Evolutionary conservation across 495 filamentous ascomycete genomes (phyloP).

Genomic region (Cenococcum geophilum): DNA sequence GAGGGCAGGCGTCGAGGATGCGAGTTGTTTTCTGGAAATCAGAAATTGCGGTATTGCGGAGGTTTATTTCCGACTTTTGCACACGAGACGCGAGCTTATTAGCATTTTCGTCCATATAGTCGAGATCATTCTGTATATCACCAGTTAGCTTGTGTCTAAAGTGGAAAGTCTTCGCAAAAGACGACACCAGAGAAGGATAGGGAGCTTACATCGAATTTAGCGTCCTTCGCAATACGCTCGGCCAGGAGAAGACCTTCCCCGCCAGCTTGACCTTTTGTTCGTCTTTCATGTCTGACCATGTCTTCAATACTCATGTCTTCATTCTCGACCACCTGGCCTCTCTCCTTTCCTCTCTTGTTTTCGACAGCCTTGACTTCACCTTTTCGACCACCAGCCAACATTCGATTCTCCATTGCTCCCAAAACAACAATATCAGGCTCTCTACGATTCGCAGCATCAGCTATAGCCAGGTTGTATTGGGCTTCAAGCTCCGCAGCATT

Average conservation of each 20-base stretch:
- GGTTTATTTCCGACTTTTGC: conserved; percentile 78
- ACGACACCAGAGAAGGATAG: neutral
- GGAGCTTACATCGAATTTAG: conserved; percentile 65
- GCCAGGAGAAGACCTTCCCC: conserved; percentile 79
- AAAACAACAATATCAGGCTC: conserved; percentile 69
- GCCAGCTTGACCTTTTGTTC: conserved; percentile 69
- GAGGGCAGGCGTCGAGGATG: conserved; percentile 79
- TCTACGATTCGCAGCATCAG: conserved; percentile 51
- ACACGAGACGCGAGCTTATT: conserved; percentile 83
- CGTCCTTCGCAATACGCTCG: conserved; percentile 87
- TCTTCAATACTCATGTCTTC: conserved; percentile 94
- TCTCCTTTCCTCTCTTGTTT: conserved; percentile 70
- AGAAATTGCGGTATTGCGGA: conserved; percentile 79
- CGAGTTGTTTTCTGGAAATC: conserved; percentile 88
- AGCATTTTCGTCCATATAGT: conserved; percentile 97
- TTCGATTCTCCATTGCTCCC: conserved; percentile 78
- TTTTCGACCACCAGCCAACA: conserved; percentile 66
- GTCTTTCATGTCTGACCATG: conserved; percentile 88
- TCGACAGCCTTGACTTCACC: conserved; percentile 70
- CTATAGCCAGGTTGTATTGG: conserved; percentile 71
- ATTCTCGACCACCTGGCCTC: conserved; percentile 77
- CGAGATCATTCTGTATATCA: conserved; percentile 63
- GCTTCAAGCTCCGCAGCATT: conserved; percentile 74
- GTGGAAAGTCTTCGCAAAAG: neutral
- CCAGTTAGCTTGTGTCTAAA: conserved; percentile 32